Evolutionary conservation across 2,329 filamentous ascomycete genomes (phyloP), one percentile per base, ranked within the genome.

Genomic region (Colletotrichum noveboracense): DNA sequence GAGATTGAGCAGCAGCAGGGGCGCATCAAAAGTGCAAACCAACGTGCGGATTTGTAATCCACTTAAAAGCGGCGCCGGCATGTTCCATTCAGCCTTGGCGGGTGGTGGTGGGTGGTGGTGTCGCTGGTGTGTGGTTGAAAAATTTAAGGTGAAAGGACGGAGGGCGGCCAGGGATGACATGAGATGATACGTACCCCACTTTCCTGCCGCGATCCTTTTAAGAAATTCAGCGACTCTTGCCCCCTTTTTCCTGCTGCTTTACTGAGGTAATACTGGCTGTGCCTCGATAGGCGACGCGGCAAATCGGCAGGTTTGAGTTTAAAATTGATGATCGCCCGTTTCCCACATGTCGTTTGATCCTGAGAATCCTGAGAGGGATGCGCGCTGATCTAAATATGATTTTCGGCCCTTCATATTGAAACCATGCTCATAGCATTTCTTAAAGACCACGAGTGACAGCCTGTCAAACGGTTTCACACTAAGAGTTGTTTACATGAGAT

Each of bases 31-130:
- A 34, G 66, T 18, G n/a, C 21, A 64, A 34, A 30, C 32, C 58
- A 56, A 67, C 56, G 36, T 14, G 14, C 28, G 32, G 73, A 75
- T 75, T 75, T 73, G 69, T 73, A 73, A 75, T 75, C 72, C 72
- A 73, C 70, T 72, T 24, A 66, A 75, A 75, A 75, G 18, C 21
- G 61, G 72, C 24, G 7, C 71, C 36, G 24, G 36, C 30, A 61
- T 26, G 28, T 55, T 71, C 67, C 61, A 71, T 60, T 60, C 28
- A 52, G 60, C 48, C 48, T 62, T 48, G 26, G 58, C 13, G 13
- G 36, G 55, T 26, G 55, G 7, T 9, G 12, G 5, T 7, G 28
- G 18, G 14, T 18, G 60, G 16, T 13, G 12, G 32, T 26, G 58
- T 30, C 26, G 32, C 24, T 62, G 60, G 18, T 36, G 30, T 32